Evolutionary conservation across 805 yeast genomes (phyloP), one percentile per base, ranked within the genome.

Genomic region (Millerozyma acaciae): DNA sequence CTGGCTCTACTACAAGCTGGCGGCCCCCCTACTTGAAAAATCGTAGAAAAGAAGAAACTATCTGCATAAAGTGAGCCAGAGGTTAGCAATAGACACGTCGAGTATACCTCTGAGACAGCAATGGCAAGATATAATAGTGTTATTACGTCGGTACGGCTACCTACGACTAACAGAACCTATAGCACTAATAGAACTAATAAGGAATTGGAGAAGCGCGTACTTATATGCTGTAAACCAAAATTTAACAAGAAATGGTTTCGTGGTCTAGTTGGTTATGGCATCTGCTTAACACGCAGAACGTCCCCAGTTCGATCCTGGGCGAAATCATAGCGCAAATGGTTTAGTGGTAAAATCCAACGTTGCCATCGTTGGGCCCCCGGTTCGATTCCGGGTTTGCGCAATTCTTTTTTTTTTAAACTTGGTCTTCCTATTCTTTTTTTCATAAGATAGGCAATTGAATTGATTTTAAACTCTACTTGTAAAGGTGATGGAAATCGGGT

Each of bases 221-320:
- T n/a, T n/a, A n/a, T n/a, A n/a, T n/a, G n/a, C n/a, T n/a, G n/a
- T n/a, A n/a, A n/a, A n/a, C n/a, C n/a, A n/a, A n/a, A n/a, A n/a
- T n/a, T n/a, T n/a, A n/a, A n/a, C 12, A 23, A 15, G 16, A 33
- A 20, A 14, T 26, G 42, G 40, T 37, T 37, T 31, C 40, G 88
- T 88, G 96, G 96, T 88, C 96, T 88, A 88, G 96, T 88, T 69
- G 96, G 96, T 88, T 79, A 89, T 89, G 96, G 95, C 96, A 84
- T 85, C 93, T 88, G 96, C 96, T 86, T 89, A 87, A 89, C 97
- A 89, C 96, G 96, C 96, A 87, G 93, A 85, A 85, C 88, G 97
- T 90, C 97, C 96, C 97, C 96, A 88, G 97, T 90, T 90, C 97
- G 96, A 90, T 87, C 97, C 97, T 89, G 97, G 97, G 97, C 88